These are phyloP conservation scores for Triticum turgidum DNA, from an alignment of 176 grass and related monocot species.

Conservation along the genomic window DNA sequence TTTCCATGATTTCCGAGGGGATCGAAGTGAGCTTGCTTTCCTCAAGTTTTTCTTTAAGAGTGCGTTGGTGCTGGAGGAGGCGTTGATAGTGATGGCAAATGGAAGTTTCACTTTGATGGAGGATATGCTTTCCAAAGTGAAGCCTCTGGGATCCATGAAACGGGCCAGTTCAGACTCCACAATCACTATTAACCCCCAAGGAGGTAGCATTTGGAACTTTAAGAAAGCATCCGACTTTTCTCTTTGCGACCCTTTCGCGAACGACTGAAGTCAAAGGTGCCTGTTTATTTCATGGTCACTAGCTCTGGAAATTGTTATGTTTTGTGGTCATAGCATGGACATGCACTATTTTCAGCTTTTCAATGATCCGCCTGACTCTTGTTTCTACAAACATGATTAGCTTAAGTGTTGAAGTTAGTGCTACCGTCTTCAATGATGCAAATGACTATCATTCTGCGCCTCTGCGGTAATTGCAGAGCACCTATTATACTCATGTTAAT, in stretches of 20 bases:
- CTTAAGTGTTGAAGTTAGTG: background rate
- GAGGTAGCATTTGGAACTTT: background rate
- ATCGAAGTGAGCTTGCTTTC: constrained; percentile 4
- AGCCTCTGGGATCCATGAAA: background rate
- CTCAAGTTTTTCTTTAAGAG: background rate
- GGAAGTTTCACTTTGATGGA: background rate
- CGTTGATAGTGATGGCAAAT: background rate
- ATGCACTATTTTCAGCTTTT: background rate
- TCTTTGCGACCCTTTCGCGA: background rate
- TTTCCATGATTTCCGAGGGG: background rate
- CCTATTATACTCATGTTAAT: background rate
- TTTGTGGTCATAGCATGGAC: background rate
- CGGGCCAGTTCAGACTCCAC: background rate
- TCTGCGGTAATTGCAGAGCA: background rate
- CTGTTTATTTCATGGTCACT: background rate
- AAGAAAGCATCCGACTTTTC: background rate
- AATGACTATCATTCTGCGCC: background rate
- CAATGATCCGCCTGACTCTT: background rate
- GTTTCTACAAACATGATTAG: background rate
- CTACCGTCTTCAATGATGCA: background rate
- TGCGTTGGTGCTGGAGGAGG: background rate
- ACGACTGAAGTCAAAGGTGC: background rate
- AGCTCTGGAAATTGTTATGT: background rate
- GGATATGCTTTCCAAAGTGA: background rate
- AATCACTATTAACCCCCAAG: background rate